Conservation (phyloP, 768 basidiomycete genomes). For the Macrolepiota fuliginosa region DNA sequence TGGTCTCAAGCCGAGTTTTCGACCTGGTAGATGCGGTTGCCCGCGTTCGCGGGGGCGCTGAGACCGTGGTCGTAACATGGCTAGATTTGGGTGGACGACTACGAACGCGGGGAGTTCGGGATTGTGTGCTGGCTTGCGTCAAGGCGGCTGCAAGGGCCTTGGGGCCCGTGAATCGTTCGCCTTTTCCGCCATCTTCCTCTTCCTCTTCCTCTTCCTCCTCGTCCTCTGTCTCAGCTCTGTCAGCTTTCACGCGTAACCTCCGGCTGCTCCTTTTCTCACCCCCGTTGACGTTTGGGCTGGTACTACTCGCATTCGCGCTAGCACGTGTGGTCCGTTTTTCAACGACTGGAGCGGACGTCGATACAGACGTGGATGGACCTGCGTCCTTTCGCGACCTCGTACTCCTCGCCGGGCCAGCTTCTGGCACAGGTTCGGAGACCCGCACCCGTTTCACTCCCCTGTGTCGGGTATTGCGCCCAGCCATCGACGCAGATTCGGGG, state of each 20-base stretch:
- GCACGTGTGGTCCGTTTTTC: not conserved
- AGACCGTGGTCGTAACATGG: not conserved
- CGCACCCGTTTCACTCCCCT: not conserved
- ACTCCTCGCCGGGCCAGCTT: not conserved
- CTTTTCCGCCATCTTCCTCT: not conserved
- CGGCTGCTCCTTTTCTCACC: not conserved
- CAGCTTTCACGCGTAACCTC: not conserved
- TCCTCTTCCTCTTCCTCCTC: conserved; percentile 4
- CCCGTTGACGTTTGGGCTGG: not conserved
- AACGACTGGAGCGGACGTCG: not conserved
- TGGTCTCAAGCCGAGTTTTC: not conserved
- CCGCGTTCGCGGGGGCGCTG: not conserved
- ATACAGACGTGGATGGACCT: not conserved
- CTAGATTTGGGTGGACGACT: not conserved
- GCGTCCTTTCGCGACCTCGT: not conserved
- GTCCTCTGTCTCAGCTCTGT: not conserved
- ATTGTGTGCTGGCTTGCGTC: conserved; percentile 1
- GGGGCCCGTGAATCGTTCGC: not conserved
- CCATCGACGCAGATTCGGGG: not conserved
- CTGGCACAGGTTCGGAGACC: conserved; percentile 6
- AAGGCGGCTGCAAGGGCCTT: conserved; percentile 6
- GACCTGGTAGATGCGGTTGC: not conserved
- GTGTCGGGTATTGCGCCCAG: not conserved
- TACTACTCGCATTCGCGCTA: not conserved
- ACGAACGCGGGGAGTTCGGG: not conserved